Conservation (phyloP, 2,329 filamentous ascomycete species). For the Diplodia mutila region DNA sequence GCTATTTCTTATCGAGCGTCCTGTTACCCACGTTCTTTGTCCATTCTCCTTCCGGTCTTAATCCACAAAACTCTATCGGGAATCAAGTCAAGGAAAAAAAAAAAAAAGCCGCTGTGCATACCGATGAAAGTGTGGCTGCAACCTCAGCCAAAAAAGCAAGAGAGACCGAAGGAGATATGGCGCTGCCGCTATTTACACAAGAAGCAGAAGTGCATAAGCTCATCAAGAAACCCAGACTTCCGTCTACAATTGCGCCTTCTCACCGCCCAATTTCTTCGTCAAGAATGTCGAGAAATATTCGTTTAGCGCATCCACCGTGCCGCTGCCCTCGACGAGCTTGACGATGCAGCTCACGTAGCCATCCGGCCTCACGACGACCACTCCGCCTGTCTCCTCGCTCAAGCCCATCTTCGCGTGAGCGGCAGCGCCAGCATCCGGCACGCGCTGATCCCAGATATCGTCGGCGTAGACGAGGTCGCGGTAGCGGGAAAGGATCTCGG, state of each 20-base stretch:
- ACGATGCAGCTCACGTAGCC: constrained; percentile 83
- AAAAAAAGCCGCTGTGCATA: background rate
- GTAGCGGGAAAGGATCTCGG: constrained; percentile 72
- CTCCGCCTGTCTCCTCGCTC: constrained; percentile 70
- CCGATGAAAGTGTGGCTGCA: background rate
- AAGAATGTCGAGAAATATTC: constrained; percentile 78
- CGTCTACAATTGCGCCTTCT: constrained; percentile 34
- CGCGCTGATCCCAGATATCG: constrained; percentile 73
- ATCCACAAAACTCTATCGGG: constrained; percentile 3
- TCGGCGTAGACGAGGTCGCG: constrained; percentile 84
- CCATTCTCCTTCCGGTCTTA: constrained; percentile 29
- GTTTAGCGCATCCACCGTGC: constrained; percentile 82
- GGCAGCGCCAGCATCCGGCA: constrained; percentile 70
- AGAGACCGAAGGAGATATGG: background rate
- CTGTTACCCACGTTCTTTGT: background rate
- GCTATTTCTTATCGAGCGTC: background rate
- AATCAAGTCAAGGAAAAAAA: background rate
- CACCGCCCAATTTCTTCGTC: constrained; percentile 59
- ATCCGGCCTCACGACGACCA: constrained; percentile 84
- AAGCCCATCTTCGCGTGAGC: constrained; percentile 89
- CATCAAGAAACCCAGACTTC: background rate
- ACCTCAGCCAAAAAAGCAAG: background rate
- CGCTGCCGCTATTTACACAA: background rate
- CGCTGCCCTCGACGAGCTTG: constrained; percentile 72
- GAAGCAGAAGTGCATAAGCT: no score